Percentiles rank a stretch among this genome's conserved stretches.
These are phyloP conservation scores for Fomitopsis serialis DNA, from an alignment of 768 basidiomycete genomes.

Conservation along the genomic window DNA sequence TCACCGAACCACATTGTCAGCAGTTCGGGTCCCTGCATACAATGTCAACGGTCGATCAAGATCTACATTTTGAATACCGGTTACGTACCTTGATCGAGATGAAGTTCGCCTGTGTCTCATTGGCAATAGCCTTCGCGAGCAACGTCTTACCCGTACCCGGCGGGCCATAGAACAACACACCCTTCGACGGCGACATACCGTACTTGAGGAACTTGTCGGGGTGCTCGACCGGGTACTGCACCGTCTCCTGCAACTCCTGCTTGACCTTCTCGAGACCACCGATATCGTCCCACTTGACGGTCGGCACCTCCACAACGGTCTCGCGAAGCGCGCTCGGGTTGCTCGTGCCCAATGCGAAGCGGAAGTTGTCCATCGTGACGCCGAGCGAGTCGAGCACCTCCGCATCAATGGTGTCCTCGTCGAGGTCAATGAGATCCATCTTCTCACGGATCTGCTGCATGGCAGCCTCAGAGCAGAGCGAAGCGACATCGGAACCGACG, in stretches of 20 bases:
- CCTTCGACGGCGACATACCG: slow-evolving; percentile 99
- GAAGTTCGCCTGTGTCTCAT: slow-evolving; percentile 99
- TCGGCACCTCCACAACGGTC: slow-evolving; percentile 98
- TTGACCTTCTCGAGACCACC: slow-evolving; percentile 99
- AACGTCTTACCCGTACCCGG: slow-evolving; percentile 99
- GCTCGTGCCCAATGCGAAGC: slow-evolving; percentile 94
- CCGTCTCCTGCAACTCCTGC: slow-evolving; percentile 97
- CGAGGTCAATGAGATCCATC: slow-evolving; percentile 96
- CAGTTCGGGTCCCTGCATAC: slow-evolving; percentile 82
- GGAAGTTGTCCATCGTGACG: slow-evolving; percentile 99
- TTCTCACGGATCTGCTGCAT: slow-evolving; percentile 99
- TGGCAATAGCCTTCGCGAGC: slow-evolving; percentile 97
- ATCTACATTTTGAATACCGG: slow-evolving; percentile 8
- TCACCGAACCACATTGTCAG: slow-evolving; percentile 99
- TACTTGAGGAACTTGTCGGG: slow-evolving; percentile 99
- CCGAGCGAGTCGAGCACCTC: slow-evolving; percentile 98
- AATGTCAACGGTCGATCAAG: not conserved
- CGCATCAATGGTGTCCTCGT: slow-evolving; percentile 98
- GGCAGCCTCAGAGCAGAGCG: slow-evolving; percentile 97
- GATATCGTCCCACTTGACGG: slow-evolving; percentile 98
- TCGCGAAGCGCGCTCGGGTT: slow-evolving; percentile 99
- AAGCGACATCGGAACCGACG: slow-evolving; percentile 96
- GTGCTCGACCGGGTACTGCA: slow-evolving; percentile 99
- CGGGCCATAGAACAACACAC: slow-evolving; percentile 99
- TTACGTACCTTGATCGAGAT: slow-evolving; percentile 87